These are phyloP conservation scores for Backusella morwellensis DNA, from an alignment of 192 early-diverging fungal species.

Conservation along the genomic window DNA sequence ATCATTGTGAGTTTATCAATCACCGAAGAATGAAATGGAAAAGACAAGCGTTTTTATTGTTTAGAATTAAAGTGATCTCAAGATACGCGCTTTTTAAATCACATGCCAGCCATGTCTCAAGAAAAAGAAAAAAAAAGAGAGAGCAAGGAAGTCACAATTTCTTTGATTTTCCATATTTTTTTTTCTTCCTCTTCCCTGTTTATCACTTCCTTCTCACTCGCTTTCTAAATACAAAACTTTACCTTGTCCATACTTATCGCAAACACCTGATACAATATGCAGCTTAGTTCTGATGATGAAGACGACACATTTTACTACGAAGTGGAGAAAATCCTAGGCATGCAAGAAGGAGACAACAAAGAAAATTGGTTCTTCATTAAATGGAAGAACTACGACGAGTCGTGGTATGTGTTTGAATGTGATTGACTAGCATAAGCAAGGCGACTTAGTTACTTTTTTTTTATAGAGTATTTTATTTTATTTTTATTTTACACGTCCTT, in stretches of 20 bases:
- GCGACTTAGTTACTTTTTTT: not conserved
- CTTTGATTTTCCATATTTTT: no score
- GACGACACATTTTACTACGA: constrained; percentile 12
- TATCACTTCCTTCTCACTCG: no score
- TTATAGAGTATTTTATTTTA: not conserved
- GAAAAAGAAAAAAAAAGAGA: no score
- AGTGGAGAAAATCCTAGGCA: constrained; percentile 1
- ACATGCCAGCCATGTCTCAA: no score
- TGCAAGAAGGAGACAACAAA: not conserved
- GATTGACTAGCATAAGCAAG: not conserved
- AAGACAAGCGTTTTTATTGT: no score
- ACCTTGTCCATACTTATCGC: not conserved
- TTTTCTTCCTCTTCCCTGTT: no score
- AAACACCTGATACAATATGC: not conserved
- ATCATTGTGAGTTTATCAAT: no score
- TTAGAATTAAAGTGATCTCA: no score
- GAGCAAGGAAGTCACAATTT: no score
- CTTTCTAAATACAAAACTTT: not conserved
- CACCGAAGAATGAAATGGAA: no score
- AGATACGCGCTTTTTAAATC: no score
- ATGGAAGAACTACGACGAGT: constrained; percentile 7
- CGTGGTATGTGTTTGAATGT: not conserved
- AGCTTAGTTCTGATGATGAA: not conserved
- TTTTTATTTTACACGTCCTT: not conserved
- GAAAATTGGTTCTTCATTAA: not conserved